These are phyloP conservation scores for Aspergillus fumigatus DNA, from an alignment of 2,329 filamentous ascomycete species.

Conservation along the genomic window DNA sequence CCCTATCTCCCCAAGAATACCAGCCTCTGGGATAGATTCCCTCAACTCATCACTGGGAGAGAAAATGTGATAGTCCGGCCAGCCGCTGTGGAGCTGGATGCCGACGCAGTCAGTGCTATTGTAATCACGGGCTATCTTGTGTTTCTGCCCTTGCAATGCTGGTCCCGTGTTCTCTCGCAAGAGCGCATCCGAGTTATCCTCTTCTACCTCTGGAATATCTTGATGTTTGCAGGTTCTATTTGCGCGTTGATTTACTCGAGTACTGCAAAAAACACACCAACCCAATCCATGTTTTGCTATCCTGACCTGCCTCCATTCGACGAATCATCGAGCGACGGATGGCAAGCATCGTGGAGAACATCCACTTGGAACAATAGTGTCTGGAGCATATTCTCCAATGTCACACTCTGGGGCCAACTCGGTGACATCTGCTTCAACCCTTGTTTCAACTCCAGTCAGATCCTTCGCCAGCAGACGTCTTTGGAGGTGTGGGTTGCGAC, in stretches of 20 bases:
- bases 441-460: constrained; percentile 27
- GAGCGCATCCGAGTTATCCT: constrained; percentile 24
- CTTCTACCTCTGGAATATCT: constrained; percentile 26
- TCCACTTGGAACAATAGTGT: constrained; percentile 28
- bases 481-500: constrained; percentile 15
- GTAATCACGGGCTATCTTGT: constrained; percentile 32
- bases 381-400: constrained; percentile 24
- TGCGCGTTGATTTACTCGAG: constrained; percentile 24
- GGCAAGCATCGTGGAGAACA: constrained; percentile 20
- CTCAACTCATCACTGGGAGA: constrained; percentile 17
- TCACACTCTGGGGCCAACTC: constrained; percentile 14
- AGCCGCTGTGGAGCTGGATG: constrained; percentile 27
- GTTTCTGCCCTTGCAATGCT: constrained; percentile 30
- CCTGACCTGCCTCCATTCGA: constrained; percentile 20
- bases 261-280: constrained; percentile 9
- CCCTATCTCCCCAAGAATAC: constrained; percentile 16
- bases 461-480: constrained; percentile 18
- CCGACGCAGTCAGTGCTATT: constrained; percentile 30
- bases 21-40: constrained; percentile 14
- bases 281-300: constrained; percentile 31
- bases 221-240: constrained; percentile 29
- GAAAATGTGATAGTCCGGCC: constrained; percentile 20
- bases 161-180: constrained; percentile 26
- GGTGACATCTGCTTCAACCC: constrained; percentile 30
- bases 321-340: constrained; percentile 22